These are phyloP conservation scores for Pseudonitzschia multiseries DNA, from an alignment of 108 stramenopile genomes.

Conservation along the genomic window DNA sequence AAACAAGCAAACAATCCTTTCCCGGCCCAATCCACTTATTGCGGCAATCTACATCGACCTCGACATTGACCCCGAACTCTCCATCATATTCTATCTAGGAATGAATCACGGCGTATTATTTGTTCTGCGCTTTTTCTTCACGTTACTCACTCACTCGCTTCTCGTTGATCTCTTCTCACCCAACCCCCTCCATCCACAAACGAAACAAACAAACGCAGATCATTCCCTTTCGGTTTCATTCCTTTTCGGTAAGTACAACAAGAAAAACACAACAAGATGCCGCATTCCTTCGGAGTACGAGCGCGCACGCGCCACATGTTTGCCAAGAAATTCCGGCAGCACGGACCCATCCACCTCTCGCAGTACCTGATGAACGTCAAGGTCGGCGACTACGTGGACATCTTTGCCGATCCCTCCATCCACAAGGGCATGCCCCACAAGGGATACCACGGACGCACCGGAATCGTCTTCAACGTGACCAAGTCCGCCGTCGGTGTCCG, in stretches of 20 bases:
- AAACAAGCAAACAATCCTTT: too few relatives aligned
- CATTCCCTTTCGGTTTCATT: not conserved
- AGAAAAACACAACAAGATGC: constrained; percentile 72
- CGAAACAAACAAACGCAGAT: too few relatives aligned
- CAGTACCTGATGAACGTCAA: constrained; percentile 89
- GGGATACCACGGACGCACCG: constrained; percentile 99
- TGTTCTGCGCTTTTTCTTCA: too few relatives aligned
- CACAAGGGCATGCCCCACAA: constrained; percentile 99
- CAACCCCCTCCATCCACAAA: not conserved
- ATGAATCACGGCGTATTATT: too few relatives aligned
- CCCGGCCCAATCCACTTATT: too few relatives aligned
- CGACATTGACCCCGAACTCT: too few relatives aligned
- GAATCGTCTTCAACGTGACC: constrained; percentile 99
- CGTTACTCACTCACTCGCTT: too few relatives aligned
- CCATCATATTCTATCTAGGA: too few relatives aligned
- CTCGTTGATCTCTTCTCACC: not conserved
- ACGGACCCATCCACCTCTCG: constrained; percentile 89
- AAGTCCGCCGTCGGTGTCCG: constrained; percentile 95
- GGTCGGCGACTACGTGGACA: constrained; percentile 99
- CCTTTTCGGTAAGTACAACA: not conserved
- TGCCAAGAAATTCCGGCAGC: constrained; percentile 94
- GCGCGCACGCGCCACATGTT: constrained; percentile 99
- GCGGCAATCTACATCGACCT: too few relatives aligned
- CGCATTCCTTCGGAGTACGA: constrained; percentile 95
- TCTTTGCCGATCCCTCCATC: constrained; percentile 96